These are phyloP conservation scores for Colletotrichum musae DNA, from an alignment of 2,329 filamentous ascomycete genomes.

Conservation along the genomic window DNA sequence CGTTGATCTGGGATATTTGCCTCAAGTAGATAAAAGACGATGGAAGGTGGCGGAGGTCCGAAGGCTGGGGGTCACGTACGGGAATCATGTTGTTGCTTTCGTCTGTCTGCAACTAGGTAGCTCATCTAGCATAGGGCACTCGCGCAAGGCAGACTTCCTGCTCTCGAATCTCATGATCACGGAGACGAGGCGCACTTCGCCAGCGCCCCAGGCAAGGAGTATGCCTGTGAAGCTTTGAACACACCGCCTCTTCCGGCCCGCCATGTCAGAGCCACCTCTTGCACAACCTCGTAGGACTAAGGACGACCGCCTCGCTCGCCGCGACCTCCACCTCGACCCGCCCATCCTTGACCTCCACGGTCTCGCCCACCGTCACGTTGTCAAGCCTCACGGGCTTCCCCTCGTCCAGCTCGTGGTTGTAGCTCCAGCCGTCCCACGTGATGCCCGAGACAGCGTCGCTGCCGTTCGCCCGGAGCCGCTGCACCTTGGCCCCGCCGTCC, in stretches of 20 bases:
- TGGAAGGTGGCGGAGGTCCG: no score
- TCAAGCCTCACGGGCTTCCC: conserved; percentile 66
- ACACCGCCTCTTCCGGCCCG: not conserved
- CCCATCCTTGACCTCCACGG: conserved; percentile 53
- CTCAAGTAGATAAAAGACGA: no score
- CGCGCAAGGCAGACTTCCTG: no score
- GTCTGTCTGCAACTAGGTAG: no score
- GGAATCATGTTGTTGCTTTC: no score
- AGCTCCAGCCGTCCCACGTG: conserved; percentile 73
- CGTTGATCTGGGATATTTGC: not conserved
- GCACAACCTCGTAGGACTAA: conserved; percentile 43
- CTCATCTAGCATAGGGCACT: no score
- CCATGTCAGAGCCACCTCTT: not conserved
- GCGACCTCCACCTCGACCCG: conserved; percentile 54
- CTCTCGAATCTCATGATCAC: no score
- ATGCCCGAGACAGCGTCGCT: conserved; percentile 75
- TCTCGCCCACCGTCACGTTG: conserved; percentile 70
- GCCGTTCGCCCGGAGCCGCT: conserved; percentile 71
- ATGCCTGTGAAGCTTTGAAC: no score
- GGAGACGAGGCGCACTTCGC: no score
- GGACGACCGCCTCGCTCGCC: conserved; percentile 59
- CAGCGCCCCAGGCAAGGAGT: no score
- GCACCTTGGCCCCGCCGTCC: conserved; percentile 52
- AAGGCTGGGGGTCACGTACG: no score
- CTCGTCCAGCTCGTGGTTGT: conserved; percentile 70